phyloP scores from a whole-genome alignment of 2,329 filamentous ascomycete species.

The Epichloe bromicola region DNA sequence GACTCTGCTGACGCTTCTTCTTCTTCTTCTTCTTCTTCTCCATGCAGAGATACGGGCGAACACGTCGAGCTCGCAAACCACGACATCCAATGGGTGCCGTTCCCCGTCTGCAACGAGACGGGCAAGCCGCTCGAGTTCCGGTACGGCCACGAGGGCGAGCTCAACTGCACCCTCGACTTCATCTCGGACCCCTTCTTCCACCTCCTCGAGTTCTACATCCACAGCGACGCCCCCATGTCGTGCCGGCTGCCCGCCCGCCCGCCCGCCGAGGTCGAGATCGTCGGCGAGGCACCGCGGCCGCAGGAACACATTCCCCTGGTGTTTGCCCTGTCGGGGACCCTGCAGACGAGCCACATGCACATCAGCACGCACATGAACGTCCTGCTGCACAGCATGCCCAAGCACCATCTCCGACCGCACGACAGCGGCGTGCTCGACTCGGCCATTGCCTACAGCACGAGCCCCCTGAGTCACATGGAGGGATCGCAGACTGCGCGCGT shows the following conservation, averaged over 20 bases:
- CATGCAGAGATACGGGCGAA: conserved; percentile 66
- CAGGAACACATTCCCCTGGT: conserved; percentile 69
- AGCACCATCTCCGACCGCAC: conserved; percentile 48
- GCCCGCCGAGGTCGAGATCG: conserved; percentile 37
- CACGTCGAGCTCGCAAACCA: conserved; percentile 72
- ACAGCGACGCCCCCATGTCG: conserved; percentile 84
- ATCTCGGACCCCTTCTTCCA: conserved; percentile 74
- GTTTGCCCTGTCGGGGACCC: conserved; percentile 76
- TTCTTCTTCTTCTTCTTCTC: not conserved
- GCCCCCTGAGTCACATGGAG: conserved; percentile 45
- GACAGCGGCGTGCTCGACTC: conserved; percentile 74
- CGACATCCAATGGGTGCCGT: conserved; percentile 84
- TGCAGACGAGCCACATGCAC: conserved; percentile 83
- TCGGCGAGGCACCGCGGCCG: conserved; percentile 35
- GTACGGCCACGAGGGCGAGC: conserved; percentile 70
- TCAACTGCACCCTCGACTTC: conserved; percentile 73
- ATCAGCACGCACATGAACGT: conserved; percentile 84
- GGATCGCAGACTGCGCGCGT: conserved; percentile 47
- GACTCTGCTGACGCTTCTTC: not conserved
- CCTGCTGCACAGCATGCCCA: conserved; percentile 58
- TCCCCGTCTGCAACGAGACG: conserved; percentile 84
- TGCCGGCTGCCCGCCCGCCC: conserved; percentile 82
- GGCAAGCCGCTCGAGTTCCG: conserved; percentile 66
- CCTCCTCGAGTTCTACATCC: conserved; percentile 92
- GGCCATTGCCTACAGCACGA: conserved; percentile 75